Conservation (phyloP, 176 grass and related monocot species). For the Panicum miliaceum region DNA sequence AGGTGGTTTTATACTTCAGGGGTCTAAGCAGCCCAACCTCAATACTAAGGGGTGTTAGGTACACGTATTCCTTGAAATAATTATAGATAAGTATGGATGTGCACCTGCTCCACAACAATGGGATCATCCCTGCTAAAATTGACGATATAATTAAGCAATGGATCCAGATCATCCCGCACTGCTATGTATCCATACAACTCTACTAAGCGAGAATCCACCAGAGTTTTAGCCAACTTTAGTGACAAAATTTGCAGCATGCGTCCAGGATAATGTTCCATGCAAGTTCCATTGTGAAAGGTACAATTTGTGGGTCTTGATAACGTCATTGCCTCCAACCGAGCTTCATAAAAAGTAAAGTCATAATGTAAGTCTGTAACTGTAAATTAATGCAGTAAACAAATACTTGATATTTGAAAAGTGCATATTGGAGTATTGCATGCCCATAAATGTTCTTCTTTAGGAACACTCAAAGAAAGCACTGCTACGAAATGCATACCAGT, state of each 20-base stretch:
- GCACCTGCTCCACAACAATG: not conserved
- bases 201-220: not conserved
- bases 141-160: constrained; percentile 15
- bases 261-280: not conserved
- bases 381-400: constrained; percentile 9
- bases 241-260: constrained; percentile 9
- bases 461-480: constrained; percentile 6
- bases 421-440: not conserved
- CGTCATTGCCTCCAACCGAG: constrained; percentile 1
- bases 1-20: constrained; percentile 2
- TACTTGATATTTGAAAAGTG: constrained; percentile 1
- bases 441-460: not conserved
- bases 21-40: not conserved
- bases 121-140: constrained; percentile 9
- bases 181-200: constrained; percentile 24
- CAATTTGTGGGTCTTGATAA: constrained; percentile 21
- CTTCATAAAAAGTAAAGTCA: constrained; percentile 22
- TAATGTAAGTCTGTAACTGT: not conserved
- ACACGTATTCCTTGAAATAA: not conserved
- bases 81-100: not conserved
- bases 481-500: not conserved
- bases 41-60: not conserved
- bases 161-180: not conserved
- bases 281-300: not conserved
- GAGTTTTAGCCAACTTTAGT: not conserved